Evolutionary conservation across 805 yeast species (phyloP), one percentile per base, ranked within the genome.

Genomic region (Cyberlindnera galapagoensis): DNA sequence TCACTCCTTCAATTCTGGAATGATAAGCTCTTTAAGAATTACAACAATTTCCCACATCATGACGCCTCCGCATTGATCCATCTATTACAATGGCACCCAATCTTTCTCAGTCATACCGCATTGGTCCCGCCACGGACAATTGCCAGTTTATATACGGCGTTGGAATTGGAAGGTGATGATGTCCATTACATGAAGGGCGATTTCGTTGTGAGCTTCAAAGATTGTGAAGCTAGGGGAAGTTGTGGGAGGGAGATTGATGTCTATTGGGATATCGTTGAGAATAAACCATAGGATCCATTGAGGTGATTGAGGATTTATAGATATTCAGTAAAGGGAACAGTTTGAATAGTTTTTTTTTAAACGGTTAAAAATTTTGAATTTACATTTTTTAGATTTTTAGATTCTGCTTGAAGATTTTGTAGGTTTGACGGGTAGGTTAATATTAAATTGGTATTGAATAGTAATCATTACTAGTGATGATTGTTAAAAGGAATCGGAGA

Each of bases 71-170:
- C 92, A 1, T 52, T 90, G 26, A 71, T 84, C n/a, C 97, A 92
- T 54, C 65, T 87, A 27, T 64, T 87, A 45, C 97, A 86, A 57
- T 92, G 97, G 98, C 98, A 90, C 54, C 95, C 96, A 9, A 74
- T 71, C 18, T 60, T 82, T 18, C 65, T 92, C 44, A 69, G 81
- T 34, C 80, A 76, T 49, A 67, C 92, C 4, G 80, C 86, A 0
- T 56, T 90, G 11, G 72, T 92, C 1, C 83, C 86, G 9, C 67
- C 76, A 26, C 70, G 76, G 48, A 58, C 71, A 8, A 67, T 80
- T 25, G 72, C 73, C 10, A 58, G 74, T 21, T 42, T 61, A 12
- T 71, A 69, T 40, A 57, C 62, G 18, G 59, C 63, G 10, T 34
- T 57, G 16, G 58, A 56, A 4, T 40, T 46, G 9, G 62, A 59